Evolutionary conservation across 148 eudicot species (phyloP).

Genomic region (Vaccinium darrowii): DNA sequence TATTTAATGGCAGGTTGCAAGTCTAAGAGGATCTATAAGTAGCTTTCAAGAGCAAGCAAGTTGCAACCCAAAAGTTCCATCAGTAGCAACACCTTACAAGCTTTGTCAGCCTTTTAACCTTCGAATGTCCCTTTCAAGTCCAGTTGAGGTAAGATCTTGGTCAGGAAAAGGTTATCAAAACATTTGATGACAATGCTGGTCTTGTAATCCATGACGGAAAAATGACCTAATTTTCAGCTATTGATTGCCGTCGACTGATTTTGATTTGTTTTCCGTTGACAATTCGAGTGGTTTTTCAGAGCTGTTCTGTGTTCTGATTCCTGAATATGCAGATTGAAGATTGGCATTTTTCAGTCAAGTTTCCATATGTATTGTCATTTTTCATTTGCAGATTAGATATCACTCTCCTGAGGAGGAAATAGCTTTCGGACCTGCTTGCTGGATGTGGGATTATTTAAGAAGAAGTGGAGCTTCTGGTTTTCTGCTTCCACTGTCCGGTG

Average conservation of each 20-base stretch:
- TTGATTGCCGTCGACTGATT: not conserved
- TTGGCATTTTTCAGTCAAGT: not conserved
- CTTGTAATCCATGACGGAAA: not conserved
- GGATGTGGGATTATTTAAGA: constrained; percentile 98
- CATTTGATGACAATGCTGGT: not conserved
- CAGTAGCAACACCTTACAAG: constrained; percentile 55
- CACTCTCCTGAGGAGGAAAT: constrained; percentile 96
- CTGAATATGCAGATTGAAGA: not conserved
- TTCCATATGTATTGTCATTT: not conserved
- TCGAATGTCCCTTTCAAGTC: constrained; percentile 69
- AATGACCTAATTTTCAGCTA: not conserved
- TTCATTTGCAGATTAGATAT: constrained; percentile 65
- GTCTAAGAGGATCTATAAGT: constrained; percentile 88
- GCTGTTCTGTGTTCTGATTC: not conserved
- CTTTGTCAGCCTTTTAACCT: constrained; percentile 76
- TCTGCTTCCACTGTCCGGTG: constrained; percentile 96
- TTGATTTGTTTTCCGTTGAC: constrained; percentile 2
- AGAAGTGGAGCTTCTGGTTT: constrained; percentile 99
- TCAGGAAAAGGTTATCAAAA: not conserved
- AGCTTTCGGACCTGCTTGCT: constrained; percentile 95
- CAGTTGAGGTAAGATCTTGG: constrained; percentile 54
- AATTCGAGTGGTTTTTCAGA: not conserved
- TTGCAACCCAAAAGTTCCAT: constrained; percentile 53
- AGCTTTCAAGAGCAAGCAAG: constrained; percentile 95
- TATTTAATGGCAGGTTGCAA: constrained; percentile 64